Percentiles rank a stretch among this genome's conserved stretches.
phyloP scores from a whole-genome alignment of 768 basidiomycete genomes.

The Rubroboletus satanas region DNA sequence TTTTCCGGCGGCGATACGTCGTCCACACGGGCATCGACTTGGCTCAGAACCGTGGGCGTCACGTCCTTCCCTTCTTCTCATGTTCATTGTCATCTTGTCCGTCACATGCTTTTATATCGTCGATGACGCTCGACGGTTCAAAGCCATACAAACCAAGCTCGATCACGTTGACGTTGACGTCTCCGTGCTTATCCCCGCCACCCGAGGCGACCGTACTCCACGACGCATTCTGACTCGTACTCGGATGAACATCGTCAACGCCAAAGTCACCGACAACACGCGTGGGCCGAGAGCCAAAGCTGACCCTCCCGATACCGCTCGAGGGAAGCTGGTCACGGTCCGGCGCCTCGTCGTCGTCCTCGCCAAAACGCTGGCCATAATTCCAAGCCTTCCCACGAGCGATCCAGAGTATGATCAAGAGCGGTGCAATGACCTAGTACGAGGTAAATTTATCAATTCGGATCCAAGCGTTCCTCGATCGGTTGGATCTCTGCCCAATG shows the following conservation, averaged over 20 bases:
- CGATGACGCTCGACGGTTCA: slow-evolving; percentile 1
- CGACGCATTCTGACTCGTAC: slow-evolving; percentile 5
- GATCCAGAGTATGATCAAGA: slow-evolving; percentile 26
- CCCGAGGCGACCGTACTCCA: slow-evolving; percentile 8
- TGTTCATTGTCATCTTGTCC: neutral
- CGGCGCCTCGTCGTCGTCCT: neutral
- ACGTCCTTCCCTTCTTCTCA: neutral
- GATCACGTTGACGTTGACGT: neutral
- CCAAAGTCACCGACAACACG: neutral
- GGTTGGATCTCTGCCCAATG: neutral
- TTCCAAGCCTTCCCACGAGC: slow-evolving; percentile 22
- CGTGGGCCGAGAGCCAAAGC: slow-evolving; percentile 8
- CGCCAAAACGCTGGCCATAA: neutral
- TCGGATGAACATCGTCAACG: neutral
- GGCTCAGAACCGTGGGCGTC: neutral
- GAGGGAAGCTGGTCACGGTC: neutral
- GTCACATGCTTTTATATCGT: slow-evolving; percentile 3
- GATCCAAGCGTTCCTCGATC: neutral
- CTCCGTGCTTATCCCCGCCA: neutral
- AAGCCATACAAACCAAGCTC: slow-evolving; percentile 13
- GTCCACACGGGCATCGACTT: neutral
- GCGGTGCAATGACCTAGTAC: slow-evolving; percentile 25
- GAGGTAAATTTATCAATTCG: neutral
- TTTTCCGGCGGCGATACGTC: neutral
- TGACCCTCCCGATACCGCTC: neutral